Base-by-base conservation (phyloP, 306 rosid genomes). In the Luffa acutangula region DNA sequence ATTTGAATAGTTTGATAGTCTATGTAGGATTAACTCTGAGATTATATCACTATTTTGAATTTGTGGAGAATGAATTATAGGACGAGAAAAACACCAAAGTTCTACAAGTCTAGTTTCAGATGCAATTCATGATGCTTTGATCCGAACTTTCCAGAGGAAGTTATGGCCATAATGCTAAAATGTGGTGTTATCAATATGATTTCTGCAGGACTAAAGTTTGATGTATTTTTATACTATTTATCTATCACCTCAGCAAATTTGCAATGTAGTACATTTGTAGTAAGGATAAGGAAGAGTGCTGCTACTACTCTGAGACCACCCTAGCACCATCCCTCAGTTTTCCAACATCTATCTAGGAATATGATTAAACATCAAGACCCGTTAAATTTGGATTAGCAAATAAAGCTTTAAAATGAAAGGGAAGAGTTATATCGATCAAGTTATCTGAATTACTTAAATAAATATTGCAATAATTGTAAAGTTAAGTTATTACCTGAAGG, bases 401-500 rank as follows among this genome's bases (percentile, higher is more conserved):
- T 3, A 64, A 64, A 36, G 10, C 5, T 17, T 37, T n/a, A 7
- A 39, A 66, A 66, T 12, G 31, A 69, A 69, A 42, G 36, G 70
- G 42, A 41, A 67, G 46, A 18, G 52, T 20, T 1, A 69, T n/a
- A 64, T 64, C 14, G 21, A 13, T 18, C 14, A 2, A 20, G 51
- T 67, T 42, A 3, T 69, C 53, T 8, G 25, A 69, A 42, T 65
- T 37, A 6, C 75, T 72, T 36, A 37, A 65, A 37, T 36, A 34
- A 41, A 37, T 2, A 36, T 45, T 18, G 21, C 4, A 17, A n/a
- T 9, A 34, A 58, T 63, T 5, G 42, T 42, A 6, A 41, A 49
- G 20, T 11, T 21, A 41, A 49, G 20, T 11, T 21, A 80, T 84
- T 89, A 94, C 98, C 98, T 57, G 98, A 89, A 70, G 93, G 92